These are phyloP conservation scores for Xylaria sp. DNA, from an alignment of 2,329 filamentous ascomycete genomes.

Conservation along the genomic window DNA sequence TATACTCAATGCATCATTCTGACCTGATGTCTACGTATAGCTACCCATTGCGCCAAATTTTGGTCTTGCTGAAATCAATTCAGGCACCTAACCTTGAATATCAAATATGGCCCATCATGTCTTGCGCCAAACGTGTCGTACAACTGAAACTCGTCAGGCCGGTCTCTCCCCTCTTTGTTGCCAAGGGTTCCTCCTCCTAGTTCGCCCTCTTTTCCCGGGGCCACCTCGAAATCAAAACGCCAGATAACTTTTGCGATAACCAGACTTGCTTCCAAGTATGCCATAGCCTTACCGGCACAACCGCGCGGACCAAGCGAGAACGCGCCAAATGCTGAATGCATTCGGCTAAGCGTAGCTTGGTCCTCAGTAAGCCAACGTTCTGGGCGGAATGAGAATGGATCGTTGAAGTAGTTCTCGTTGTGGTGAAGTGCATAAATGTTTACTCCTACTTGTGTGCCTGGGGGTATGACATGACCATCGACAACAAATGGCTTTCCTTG, in stretches of 20 bases:
- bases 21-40: no score
- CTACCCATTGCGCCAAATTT: no score
- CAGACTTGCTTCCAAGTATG: slow-evolving; percentile 57
- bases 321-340: slow-evolving; percentile 51
- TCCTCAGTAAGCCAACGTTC: slow-evolving; percentile 39
- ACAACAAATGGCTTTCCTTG: slow-evolving; percentile 13
- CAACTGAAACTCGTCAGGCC: slow-evolving; percentile 33
- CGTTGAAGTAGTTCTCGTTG: slow-evolving; percentile 19
- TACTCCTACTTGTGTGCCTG: slow-evolving; percentile 27
- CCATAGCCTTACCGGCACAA: slow-evolving; percentile 61
- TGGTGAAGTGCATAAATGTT: slow-evolving; percentile 26
- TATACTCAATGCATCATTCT: no score
- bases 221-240: slow-evolving; percentile 51
- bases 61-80: no score
- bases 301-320: slow-evolving; percentile 46
- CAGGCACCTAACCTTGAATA: slow-evolving; percentile 27
- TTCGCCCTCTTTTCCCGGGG: slow-evolving; percentile 18
- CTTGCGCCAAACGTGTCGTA: slow-evolving; percentile 31
- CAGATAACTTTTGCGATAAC: slow-evolving; percentile 56
- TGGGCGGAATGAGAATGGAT: slow-evolving; percentile 28
- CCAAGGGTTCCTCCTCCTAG: slow-evolving; percentile 17
- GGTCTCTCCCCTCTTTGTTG: slow-evolving; percentile 1
- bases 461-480: slow-evolving; percentile 31
- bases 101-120: slow-evolving; percentile 36
- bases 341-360: slow-evolving; percentile 25